Evolutionary conservation across 1,284 basidiomycete genomes (phyloP), one percentile per base, ranked within the genome.

Genomic region (Pseudozyma hubeiensis): DNA sequence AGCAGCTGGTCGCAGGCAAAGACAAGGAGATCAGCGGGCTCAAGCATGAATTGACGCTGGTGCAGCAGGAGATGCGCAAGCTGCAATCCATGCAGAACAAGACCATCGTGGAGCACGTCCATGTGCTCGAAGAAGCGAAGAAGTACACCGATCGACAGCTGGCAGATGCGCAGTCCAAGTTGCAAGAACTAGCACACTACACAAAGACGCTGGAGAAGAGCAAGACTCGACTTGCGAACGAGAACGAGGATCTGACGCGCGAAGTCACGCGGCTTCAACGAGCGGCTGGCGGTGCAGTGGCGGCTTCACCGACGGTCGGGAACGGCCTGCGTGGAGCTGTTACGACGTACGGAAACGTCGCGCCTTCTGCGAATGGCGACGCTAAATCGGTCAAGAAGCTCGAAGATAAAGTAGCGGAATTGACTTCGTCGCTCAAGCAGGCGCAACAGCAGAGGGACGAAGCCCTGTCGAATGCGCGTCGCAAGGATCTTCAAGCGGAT

Each of bases 91-190:
- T 90, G 82, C 93, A 95, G 85, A 94, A 98, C 87, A 97, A 96
- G 87, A 98, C 94, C 13, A 97, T 97, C 63, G 94, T 99, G 50
- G 96, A 99, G 85, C 97, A 99, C 81, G 94, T 99, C 19, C 92
- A 99, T 79, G 97, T 99, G 16, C 88, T 97, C 7, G 95, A 99
- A 84, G 93, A 97, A 81, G 96, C 97, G 10, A 98, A 98, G 85
- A 92, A 92, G 62, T 91, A 97, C 69, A 97, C 97, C 1, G 96
- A 99, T 83, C 90, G 92, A 30, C 93, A 98, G 84, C 89, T 98
- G 7, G 89, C 88, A 30, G 93, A 94, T 19, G 91, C 93, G 0
- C 91, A 92, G 71, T 85, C 88, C 29, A 92, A 94, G 84, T 84
- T 95, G 31, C 88, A 90, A 84, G 90, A 90, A 79, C 90, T 92